phyloP scores from a whole-genome alignment of 1,284 basidiomycete genomes.

The Trichosporon asahii region DNA sequence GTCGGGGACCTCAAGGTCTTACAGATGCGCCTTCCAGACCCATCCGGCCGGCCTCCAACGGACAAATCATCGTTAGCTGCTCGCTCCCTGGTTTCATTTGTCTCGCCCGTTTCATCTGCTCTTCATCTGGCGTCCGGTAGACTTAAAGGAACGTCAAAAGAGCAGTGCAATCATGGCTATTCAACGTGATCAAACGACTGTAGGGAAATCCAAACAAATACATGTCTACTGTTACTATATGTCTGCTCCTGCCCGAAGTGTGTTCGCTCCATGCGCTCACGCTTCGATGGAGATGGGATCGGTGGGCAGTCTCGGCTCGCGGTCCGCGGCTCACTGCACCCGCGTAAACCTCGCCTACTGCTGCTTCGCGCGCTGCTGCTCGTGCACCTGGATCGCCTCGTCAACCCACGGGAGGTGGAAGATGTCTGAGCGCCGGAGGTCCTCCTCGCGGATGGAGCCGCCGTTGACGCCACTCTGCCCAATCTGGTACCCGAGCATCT shows the following conservation, averaged over 20 bases:
- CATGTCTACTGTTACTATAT: constrained; percentile 5
- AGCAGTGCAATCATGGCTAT: too few species aligned
- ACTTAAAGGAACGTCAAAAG: too few species aligned
- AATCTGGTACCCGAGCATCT: constrained; percentile 69
- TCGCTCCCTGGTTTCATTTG: not conserved
- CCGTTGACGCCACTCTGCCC: constrained; percentile 61
- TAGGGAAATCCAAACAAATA: not conserved
- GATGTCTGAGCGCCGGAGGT: constrained; percentile 80
- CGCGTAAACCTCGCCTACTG: not conserved
- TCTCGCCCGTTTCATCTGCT: not conserved
- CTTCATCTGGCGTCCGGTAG: too few species aligned
- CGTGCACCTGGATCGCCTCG: constrained; percentile 51
- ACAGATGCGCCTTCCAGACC: not conserved
- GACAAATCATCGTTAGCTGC: not conserved
- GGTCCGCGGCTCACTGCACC: not conserved
- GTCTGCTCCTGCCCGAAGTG: not conserved
- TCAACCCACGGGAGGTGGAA: constrained; percentile 80
- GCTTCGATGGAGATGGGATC: too few species aligned
- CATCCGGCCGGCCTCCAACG: too few species aligned
- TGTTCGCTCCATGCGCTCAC: too few species aligned
- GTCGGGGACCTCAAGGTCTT: too few species aligned
- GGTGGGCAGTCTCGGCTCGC: too few species aligned
- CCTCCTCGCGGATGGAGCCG: constrained; percentile 70
- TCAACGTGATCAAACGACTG: not conserved
- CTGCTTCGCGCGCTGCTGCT: constrained; percentile 35